Evolutionary conservation across 2,329 filamentous ascomycete genomes (phyloP).

Genomic region (Dothistroma pini): DNA sequence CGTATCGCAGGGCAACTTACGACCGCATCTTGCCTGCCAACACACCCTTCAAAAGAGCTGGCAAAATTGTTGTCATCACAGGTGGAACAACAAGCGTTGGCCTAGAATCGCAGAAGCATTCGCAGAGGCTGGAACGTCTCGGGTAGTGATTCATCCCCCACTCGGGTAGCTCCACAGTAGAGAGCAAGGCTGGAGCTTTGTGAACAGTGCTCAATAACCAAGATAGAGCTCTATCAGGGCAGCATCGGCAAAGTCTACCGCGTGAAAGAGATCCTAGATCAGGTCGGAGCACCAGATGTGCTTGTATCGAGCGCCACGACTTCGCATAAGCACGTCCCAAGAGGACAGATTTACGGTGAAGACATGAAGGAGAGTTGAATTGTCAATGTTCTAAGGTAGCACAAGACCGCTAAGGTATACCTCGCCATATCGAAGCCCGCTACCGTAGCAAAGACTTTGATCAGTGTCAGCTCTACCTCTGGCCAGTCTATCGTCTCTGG

Average conservation of each 20-base stretch:
- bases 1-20: constrained; percentile 22
- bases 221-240: constrained; percentile 35
- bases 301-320: constrained; percentile 41
- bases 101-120: constrained; percentile 24
- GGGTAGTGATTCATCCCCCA: constrained; percentile 27
- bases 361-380: constrained; percentile 35
- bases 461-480: constrained; percentile 37
- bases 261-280: constrained; percentile 34
- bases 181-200: constrained; percentile 39
- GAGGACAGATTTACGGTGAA: constrained; percentile 31
- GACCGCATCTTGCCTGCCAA: constrained; percentile 20
- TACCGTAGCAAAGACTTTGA: constrained; percentile 21
- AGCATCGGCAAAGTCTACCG: constrained; percentile 23
- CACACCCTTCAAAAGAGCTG: constrained; percentile 20
- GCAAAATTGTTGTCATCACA: constrained; percentile 27
- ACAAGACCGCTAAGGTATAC: constrained; percentile 34
- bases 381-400: constrained; percentile 36
- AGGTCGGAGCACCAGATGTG: constrained; percentile 37
- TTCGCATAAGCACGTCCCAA: constrained; percentile 28
- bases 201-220: constrained; percentile 31
- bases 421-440: constrained; percentile 32
- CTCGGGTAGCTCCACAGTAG: constrained; percentile 31
- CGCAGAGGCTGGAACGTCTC: constrained; percentile 22
- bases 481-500: constrained; percentile 30
- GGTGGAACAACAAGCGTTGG: constrained; percentile 25